Evolutionary conservation across 371 early-diverging fungal genomes (phyloP).

Genomic region (Lichtheimia corymbifera): DNA sequence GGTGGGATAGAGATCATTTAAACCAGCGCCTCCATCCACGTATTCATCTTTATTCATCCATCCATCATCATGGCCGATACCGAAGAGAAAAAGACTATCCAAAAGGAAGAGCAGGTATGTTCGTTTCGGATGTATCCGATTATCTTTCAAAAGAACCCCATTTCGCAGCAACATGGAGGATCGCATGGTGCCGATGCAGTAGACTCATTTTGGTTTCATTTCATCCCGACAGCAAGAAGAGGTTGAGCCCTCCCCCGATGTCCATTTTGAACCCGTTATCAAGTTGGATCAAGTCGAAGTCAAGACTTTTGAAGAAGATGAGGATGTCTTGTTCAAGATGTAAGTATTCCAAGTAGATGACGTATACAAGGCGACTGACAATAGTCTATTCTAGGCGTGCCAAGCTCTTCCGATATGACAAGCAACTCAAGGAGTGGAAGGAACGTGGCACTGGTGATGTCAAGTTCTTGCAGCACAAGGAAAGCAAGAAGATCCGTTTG

Average conservation of each 20-base stretch:
- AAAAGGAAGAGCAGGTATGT: slow-evolving; percentile 24
- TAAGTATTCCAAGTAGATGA: slow-evolving; percentile 39
- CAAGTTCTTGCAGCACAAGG: slow-evolving; percentile 91
- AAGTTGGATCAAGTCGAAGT: slow-evolving; percentile 90
- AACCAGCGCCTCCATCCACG: neutral
- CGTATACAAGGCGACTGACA: neutral
- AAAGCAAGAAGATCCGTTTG: slow-evolving; percentile 83
- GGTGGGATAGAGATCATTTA: neutral
- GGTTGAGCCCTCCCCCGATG: slow-evolving; percentile 84
- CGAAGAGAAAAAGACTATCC: slow-evolving; percentile 33
- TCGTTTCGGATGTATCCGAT: slow-evolving; percentile 11
- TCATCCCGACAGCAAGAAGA: slow-evolving; percentile 59
- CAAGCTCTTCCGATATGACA: slow-evolving; percentile 96
- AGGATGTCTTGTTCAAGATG: slow-evolving; percentile 93
- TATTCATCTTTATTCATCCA: slow-evolving; percentile 14
- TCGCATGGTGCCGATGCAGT: neutral
- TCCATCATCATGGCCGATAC: slow-evolving; percentile 33
- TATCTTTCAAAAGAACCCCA: neutral
- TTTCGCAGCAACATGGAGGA: neutral
- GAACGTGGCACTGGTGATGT: slow-evolving; percentile 98
- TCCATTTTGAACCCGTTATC: slow-evolving; percentile 96
- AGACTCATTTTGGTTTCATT: slow-evolving; percentile 3
- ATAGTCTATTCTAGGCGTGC: slow-evolving; percentile 73
- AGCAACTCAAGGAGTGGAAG: slow-evolving; percentile 92
- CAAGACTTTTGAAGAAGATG: slow-evolving; percentile 96